Conservation (phyloP, 164 flowering plant genomes). For the Houttuynia cordata region DNA sequence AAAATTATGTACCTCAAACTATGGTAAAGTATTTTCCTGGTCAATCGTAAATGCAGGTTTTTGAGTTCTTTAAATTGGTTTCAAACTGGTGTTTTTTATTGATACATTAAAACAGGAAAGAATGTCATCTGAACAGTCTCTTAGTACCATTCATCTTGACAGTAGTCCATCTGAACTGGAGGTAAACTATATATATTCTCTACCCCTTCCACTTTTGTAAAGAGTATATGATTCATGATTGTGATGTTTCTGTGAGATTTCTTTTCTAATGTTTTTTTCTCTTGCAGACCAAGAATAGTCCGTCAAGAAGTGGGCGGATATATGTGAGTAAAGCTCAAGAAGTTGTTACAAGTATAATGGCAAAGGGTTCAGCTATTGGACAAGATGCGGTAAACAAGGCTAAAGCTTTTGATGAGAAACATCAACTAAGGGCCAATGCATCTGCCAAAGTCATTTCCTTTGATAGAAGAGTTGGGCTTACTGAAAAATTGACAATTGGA, state of each 20-base stretch:
- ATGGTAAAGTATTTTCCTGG: conserved; percentile 10
- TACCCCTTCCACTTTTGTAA: background rate
- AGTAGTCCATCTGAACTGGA: conserved; percentile 21
- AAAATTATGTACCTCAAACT: conserved; percentile 49
- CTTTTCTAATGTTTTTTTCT: background rate
- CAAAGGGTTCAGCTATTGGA: conserved; percentile 79
- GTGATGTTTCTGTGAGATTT: background rate
- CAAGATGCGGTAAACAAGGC: conserved; percentile 95
- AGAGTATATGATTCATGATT: background rate
- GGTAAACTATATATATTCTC: conserved; percentile 25
- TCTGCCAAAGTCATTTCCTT: conserved; percentile 83
- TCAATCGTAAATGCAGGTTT: background rate
- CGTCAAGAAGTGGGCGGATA: conserved; percentile 42
- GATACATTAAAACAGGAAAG: conserved; percentile 45
- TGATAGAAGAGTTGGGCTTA: conserved; percentile 74
- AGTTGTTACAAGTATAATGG: conserved; percentile 68
- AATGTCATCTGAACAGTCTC: conserved; percentile 23
- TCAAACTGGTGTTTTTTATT: background rate
- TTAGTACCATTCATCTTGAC: conserved; percentile 21
- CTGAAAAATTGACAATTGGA: conserved; percentile 79
- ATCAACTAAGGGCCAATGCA: conserved; percentile 80
- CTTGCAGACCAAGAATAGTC: conserved; percentile 26
- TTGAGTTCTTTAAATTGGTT: background rate
- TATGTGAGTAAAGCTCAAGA: conserved; percentile 86
- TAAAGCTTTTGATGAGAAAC: conserved; percentile 94